These are phyloP conservation scores for Tolypocladium inflatum DNA, from an alignment of 2,329 filamentous ascomycete genomes.

Conservation along the genomic window DNA sequence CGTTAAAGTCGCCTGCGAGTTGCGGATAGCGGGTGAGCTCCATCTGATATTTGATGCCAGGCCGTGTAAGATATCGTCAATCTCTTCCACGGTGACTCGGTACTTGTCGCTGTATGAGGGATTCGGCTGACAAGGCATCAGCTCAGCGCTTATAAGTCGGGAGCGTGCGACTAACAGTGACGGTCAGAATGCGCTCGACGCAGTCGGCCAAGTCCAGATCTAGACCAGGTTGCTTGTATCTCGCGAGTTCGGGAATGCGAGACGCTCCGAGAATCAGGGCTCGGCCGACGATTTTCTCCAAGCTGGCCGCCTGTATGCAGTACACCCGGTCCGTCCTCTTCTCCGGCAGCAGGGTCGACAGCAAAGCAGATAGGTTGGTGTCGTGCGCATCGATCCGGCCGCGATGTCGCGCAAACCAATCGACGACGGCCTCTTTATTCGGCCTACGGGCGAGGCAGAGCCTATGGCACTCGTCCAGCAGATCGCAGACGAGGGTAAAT, in stretches of 20 bases:
- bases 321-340: constrained; percentile 72
- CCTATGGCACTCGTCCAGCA: constrained; percentile 59
- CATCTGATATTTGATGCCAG: constrained; percentile 62
- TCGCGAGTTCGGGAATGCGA: constrained; percentile 50
- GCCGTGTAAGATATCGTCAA: constrained; percentile 55
- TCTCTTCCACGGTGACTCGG: constrained; percentile 57
- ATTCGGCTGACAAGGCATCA: constrained; percentile 31
- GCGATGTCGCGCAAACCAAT: constrained; percentile 64
- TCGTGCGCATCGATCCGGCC: constrained; percentile 44
- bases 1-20: constrained; percentile 15
- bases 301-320: constrained; percentile 48
- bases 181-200: constrained; percentile 52
- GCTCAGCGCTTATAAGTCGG: neutral
- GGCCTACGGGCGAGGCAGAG: constrained; percentile 22
- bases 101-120: constrained; percentile 16
- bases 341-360: constrained; percentile 70
- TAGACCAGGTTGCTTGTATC: constrained; percentile 48
- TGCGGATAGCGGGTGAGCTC: constrained; percentile 55
- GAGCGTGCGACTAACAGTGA: constrained; percentile 37
- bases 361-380: constrained; percentile 51
- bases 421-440: constrained; percentile 30
- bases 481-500: constrained; percentile 63
- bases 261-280: constrained; percentile 55
- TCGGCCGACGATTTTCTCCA: constrained; percentile 60
- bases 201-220: constrained; percentile 63